Evolutionary conservation across 2,329 filamentous ascomycete genomes (phyloP), one percentile per base, ranked within the genome.

Genomic region (Alternaria viburni): DNA sequence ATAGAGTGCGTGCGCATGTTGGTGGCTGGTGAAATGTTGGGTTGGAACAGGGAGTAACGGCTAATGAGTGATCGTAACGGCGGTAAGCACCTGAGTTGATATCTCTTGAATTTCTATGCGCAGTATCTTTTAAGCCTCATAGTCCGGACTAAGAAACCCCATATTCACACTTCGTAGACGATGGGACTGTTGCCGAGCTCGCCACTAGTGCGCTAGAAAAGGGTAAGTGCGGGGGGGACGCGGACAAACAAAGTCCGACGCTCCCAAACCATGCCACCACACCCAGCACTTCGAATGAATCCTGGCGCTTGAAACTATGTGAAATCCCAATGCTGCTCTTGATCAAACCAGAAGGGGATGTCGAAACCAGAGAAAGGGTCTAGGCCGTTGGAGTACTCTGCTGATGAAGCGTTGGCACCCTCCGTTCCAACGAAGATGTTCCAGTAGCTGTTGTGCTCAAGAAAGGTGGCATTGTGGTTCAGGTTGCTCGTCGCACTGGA

Each of bases 321-420:
- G 44, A 74, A 71, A 12, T 72, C 65, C 59, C 66, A 71, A 57
- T 77, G 72, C 55, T 78, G 73, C 58, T 78, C 76, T 54, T 79
- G 74, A 6, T 76, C 76, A 36, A 78, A 69, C 76, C 76, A 78
- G 50, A 79, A 78, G 0, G 77, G 76, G 28, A 79, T 79, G 49
- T 79, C 77, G 43, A 78, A 79, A 5, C 75, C 75, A 23, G 75
- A 67, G 25, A 78, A 79, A 3, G 72, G 67, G 46, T 79, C 76
- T 11, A 67, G 54, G 15, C 66, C 58, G 28, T 72, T 64, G 3
- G 36, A 45, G 11, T 56, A 61, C 11, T 60, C 59, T 44, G 12
- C 49, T 9, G 47, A 30, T 25, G 43, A 17, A 23, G 26, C 21
- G 23, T 30, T 25, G 11, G 41, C 21, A 4, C 36, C 51, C 12